Base-by-base conservation (phyloP, 2,329 filamentous ascomycete species). In the Fusarium fujikuroi region DNA sequence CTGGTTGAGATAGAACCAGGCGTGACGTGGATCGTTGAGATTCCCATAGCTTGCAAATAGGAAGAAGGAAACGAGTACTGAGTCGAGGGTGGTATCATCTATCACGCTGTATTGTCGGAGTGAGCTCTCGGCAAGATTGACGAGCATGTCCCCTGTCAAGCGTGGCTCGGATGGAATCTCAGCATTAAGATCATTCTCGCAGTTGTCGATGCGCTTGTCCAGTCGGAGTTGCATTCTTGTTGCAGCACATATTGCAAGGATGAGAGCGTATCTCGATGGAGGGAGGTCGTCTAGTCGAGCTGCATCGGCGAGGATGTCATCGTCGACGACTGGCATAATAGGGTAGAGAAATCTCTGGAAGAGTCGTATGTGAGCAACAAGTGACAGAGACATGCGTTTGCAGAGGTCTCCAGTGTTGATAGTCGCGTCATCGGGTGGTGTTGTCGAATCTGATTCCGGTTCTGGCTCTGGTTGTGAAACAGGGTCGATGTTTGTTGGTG, bases 1-100 rank as follows among this genome's bases (percentile, higher is more conserved):
- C 43, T 81, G 79, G n/a, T 79, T 80, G 3, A 81, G 72, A 50
- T 80, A 81, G 32, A 80, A 81, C 75, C 76, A 80, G 1, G 80
- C 79, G 36, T 78, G 78, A 0, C 75, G 66, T 0, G 71, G 54
- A 21, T 80, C 78, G 23, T 80, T 67, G 10, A 78, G 69, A 28
- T 81, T 80, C 3, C 78, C 79, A 30, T 81, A 79, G 21, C 76
- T 76, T 0, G 78, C 76, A 43, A 80, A 80, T 0, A 81, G 60
- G 23, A 81, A 81, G 36, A 80, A 81, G 0, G 78, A 80, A 1
- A 73, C 69, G 4, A 81, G 39, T 3, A 80, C 63, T 4, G 80
- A 79, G 12, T 81, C 78, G 6, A 81, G 67, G 1, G 58, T 75
- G 12, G 66, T 62, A 40, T 79, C 76, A 25, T 80, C 78, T 14